phyloP scores from a whole-genome alignment of 2,329 filamentous ascomycete genomes.

The Neoarthrinium moseri region DNA sequence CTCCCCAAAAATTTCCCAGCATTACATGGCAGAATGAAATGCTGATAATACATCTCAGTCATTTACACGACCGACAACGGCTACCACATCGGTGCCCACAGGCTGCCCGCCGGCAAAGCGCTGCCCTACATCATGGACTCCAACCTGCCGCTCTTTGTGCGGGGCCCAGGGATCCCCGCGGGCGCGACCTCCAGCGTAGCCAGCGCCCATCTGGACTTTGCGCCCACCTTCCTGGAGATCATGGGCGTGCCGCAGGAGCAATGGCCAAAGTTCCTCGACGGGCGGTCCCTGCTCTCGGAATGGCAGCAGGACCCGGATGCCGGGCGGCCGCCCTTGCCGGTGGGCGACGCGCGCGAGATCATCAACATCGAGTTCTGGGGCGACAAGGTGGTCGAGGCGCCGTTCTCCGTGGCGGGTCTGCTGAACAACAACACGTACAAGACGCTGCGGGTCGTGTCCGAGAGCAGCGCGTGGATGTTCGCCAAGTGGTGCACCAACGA shows the following conservation, averaged over 20 bases:
- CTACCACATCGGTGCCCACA: slow-evolving; percentile 58
- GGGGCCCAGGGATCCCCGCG: slow-evolving; percentile 53
- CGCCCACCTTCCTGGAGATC: slow-evolving; percentile 50
- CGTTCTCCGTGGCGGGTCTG: too few relatives aligned
- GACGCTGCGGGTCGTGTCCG: slow-evolving; percentile 50
- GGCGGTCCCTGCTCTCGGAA: slow-evolving; percentile 42
- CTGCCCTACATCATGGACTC: slow-evolving; percentile 59
- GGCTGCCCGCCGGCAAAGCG: slow-evolving; percentile 56
- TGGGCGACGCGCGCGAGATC: slow-evolving; percentile 11
- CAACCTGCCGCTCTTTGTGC: slow-evolving; percentile 58
- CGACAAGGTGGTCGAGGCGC: background rate
- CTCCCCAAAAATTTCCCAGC: too few relatives aligned
- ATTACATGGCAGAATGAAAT: too few relatives aligned
- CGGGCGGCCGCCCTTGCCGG: slow-evolving; percentile 8
- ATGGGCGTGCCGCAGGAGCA: slow-evolving; percentile 29
- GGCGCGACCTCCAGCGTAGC: slow-evolving; percentile 42
- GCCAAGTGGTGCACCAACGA: slow-evolving; percentile 70
- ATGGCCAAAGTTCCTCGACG: slow-evolving; percentile 50
- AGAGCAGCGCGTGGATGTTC: slow-evolving; percentile 61
- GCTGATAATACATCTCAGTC: slow-evolving; percentile 59
- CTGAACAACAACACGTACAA: slow-evolving; percentile 64
- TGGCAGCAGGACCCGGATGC: slow-evolving; percentile 9
- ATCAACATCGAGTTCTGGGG: slow-evolving; percentile 55
- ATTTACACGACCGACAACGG: slow-evolving; percentile 60
- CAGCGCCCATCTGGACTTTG: slow-evolving; percentile 55